A percentile compares a stretch with the other conserved stretches of the same genome.
Conservation (phyloP, 352 stramenopile species). For the Phytophthora pluvialis region DNA sequence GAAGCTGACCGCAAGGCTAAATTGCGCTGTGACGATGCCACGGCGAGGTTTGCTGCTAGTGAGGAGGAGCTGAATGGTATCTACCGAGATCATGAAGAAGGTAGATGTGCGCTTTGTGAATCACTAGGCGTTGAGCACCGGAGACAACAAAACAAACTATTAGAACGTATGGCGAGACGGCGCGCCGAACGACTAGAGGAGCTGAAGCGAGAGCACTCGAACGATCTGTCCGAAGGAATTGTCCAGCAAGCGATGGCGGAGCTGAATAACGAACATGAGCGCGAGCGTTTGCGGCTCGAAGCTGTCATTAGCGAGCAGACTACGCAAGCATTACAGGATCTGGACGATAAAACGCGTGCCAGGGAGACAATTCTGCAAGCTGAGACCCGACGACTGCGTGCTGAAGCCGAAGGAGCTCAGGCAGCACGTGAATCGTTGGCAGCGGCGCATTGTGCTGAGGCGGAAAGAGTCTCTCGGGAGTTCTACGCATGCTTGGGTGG, state of each 20-base stretch:
- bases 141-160: constrained; percentile 47
- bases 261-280: constrained; percentile 29
- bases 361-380: constrained; percentile 19
- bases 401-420: constrained; percentile 31
- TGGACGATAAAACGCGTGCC: constrained; percentile 25
- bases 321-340: constrained; percentile 21
- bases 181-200: constrained; percentile 20
- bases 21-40: constrained; percentile 21
- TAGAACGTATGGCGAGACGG: constrained; percentile 33
- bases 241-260: constrained; percentile 10
- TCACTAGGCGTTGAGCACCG: constrained; percentile 36
- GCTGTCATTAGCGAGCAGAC: constrained; percentile 28
- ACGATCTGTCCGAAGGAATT: constrained; percentile 8
- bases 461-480: constrained; percentile 34
- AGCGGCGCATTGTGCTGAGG: constrained; percentile 34
- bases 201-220: constrained; percentile 18
- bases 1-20: constrained; percentile 21
- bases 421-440: constrained; percentile 35
- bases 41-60: constrained; percentile 7
- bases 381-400: constrained; percentile 19
- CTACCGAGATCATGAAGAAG: constrained; percentile 30
- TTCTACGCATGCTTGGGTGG: constrained; percentile 30
- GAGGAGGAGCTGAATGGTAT: constrained; percentile 30
- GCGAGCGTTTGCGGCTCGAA: constrained; percentile 33
- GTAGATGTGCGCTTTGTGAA: constrained; percentile 21